These are phyloP conservation scores for Leonotis leonurus DNA, from an alignment of 257 asterid species.

Conservation along the genomic window DNA sequence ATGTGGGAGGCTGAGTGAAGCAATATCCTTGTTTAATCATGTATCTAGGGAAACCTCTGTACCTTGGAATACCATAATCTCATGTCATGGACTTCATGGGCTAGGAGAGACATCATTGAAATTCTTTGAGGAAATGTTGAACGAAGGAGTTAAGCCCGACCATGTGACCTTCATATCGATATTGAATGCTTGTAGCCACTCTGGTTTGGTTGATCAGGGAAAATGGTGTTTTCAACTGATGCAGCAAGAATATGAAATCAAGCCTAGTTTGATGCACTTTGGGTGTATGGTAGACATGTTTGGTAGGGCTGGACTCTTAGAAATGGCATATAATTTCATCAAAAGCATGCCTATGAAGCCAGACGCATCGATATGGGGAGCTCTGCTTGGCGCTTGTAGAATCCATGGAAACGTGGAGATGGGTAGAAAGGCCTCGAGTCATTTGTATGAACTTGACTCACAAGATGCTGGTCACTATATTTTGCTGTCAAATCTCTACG, in stretches of 20 bases:
- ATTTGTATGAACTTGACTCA: conserved; percentile 40
- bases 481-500: conserved; percentile 70
- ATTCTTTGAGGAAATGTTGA: conserved; percentile 50
- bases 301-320: conserved; percentile 63
- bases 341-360: conserved; percentile 47
- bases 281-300: conserved; percentile 73
- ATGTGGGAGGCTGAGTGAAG: conserved; percentile 61
- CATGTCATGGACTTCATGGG: conserved; percentile 77
- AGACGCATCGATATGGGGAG: conserved; percentile 61
- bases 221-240: conserved; percentile 45
- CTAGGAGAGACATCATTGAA: conserved; percentile 48
- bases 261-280: conserved; percentile 53
- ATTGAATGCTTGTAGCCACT: conserved; percentile 70
- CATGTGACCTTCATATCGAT: conserved; percentile 65
- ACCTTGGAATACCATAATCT: conserved; percentile 68
- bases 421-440: conserved; percentile 48
- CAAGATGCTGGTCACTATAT: conserved; percentile 69
- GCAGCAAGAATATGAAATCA: conserved; percentile 46
- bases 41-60: conserved; percentile 36
- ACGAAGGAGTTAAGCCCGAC: conserved; percentile 57
- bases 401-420: conserved; percentile 54
- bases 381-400: conserved; percentile 68
- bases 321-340: conserved; percentile 44
- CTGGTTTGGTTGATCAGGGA: conserved; percentile 68
- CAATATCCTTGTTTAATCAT: conserved; percentile 50